Conservation (phyloP, 768 basidiomycete species). For the Boletus rufocinnamomeus region DNA sequence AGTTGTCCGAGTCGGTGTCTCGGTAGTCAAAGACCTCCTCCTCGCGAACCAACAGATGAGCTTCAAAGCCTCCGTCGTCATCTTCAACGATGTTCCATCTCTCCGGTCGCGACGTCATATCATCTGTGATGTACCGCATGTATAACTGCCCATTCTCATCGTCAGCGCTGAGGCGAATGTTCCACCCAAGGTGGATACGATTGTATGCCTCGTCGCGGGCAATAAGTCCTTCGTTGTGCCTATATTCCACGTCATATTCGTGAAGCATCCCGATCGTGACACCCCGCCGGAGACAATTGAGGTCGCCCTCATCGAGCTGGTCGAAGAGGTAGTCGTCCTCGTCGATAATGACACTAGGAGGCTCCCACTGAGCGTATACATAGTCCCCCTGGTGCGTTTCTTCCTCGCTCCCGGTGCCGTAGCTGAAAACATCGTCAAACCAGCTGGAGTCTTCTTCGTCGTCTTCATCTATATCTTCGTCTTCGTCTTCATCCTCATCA, state of each 20-base stretch:
- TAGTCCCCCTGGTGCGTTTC: slow-evolving; percentile 44
- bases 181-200: slow-evolving; percentile 68
- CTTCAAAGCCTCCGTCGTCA: slow-evolving; percentile 44
- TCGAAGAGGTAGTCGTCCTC: slow-evolving; percentile 39
- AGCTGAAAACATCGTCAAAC: slow-evolving; percentile 38
- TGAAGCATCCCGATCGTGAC: slow-evolving; percentile 60
- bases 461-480: slow-evolving; percentile 32
- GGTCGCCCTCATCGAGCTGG: slow-evolving; percentile 36
- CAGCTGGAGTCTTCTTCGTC: slow-evolving; percentile 33
- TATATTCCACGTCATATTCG: slow-evolving; percentile 55
- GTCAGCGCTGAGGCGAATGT: slow-evolving; percentile 49
- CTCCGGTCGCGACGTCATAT: slow-evolving; percentile 47
- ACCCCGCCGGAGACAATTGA: slow-evolving; percentile 57
- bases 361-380: slow-evolving; percentile 57
- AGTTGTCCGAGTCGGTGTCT: slow-evolving; percentile 43
- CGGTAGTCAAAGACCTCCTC: slow-evolving; percentile 38
- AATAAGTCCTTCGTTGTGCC: slow-evolving; percentile 54
- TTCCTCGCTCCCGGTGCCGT: slow-evolving; percentile 37
- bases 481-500: slow-evolving; percentile 27
- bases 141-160: slow-evolving; percentile 44
- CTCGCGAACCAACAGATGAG: slow-evolving; percentile 41
- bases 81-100: slow-evolving; percentile 41
- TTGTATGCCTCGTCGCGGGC: slow-evolving; percentile 45
- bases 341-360: slow-evolving; percentile 45
- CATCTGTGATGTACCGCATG: slow-evolving; percentile 42